A percentile compares a stretch with the other conserved stretches of the same genome.
These are phyloP conservation scores for Usnea hakonensis DNA, from an alignment of 495 filamentous ascomycete species.

Conservation along the genomic window DNA sequence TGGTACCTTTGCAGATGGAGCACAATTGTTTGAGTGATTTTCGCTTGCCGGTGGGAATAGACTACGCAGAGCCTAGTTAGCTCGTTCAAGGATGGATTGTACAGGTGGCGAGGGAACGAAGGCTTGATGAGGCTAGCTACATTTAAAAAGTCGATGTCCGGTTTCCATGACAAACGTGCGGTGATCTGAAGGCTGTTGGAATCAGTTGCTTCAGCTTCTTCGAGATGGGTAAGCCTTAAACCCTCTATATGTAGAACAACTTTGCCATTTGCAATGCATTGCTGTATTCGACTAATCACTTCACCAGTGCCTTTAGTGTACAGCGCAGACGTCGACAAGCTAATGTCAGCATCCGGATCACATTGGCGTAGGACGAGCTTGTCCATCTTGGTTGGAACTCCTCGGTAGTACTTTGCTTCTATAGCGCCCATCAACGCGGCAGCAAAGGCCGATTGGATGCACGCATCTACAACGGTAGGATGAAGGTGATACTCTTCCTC, in stretches of 20 bases:
- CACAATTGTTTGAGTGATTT: background rate
- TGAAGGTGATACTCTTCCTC: background rate
- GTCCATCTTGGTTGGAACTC: background rate
- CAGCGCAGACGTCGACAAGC: background rate
- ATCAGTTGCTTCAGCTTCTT: background rate
- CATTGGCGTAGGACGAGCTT: background rate
- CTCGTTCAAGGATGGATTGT: background rate
- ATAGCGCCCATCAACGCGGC: background rate
- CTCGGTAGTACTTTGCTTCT: background rate
- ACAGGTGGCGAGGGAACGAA: background rate
- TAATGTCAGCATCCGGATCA: too few species aligned
- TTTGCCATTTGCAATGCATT: background rate
- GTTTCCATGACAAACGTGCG: background rate
- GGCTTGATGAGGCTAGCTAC: background rate
- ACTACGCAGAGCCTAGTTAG: background rate
- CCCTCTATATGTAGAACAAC: background rate
- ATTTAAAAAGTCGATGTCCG: background rate
- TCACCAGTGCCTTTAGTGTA: background rate
- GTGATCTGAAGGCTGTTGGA: background rate
- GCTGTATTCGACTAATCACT: background rate
- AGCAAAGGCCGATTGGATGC: background rate
- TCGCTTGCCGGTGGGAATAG: background rate
- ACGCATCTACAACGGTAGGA: background rate
- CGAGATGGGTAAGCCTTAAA: background rate
- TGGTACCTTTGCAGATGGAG: background rate